Conservation (phyloP, 176 grass and related monocot genomes). For the Bolboschoenus planiculmis region DNA sequence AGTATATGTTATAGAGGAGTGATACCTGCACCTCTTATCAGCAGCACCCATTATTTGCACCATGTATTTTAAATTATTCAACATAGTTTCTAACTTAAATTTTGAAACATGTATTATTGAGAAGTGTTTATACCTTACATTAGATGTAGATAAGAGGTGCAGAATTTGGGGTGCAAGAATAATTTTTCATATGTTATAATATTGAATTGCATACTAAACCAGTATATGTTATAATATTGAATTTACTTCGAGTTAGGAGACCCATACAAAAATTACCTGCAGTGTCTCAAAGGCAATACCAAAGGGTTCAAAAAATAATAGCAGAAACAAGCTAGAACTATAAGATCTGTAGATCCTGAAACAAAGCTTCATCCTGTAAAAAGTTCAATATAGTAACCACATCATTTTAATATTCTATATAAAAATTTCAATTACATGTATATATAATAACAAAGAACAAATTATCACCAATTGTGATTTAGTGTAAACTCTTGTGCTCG, state of each 20-base stretch:
- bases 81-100: too few relatives aligned
- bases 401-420: constrained; percentile 22
- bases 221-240: neutral
- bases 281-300: constrained; percentile 88
- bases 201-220: too few relatives aligned
- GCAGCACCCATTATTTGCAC: too few relatives aligned
- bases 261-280: constrained; percentile 58
- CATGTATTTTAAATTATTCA: too few relatives aligned
- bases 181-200: too few relatives aligned
- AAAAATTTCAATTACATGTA: neutral
- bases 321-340: constrained; percentile 78
- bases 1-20: constrained; percentile 6
- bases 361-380: constrained; percentile 84
- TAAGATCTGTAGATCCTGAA: constrained; percentile 53
- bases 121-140: too few relatives aligned
- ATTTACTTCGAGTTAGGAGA: neutral
- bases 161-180: too few relatives aligned
- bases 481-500: neutral
- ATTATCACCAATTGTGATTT: neutral
- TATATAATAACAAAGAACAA: neutral
- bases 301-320: constrained; percentile 91
- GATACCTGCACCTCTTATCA: too few relatives aligned
- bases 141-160: too few relatives aligned
- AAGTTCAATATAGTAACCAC: constrained; percentile 19
- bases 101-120: too few relatives aligned